A percentile compares a stretch with the other conserved stretches of the same genome.
These are phyloP conservation scores for Verbascum thapsus DNA, from an alignment of 257 asterid genomes.

Conservation along the genomic window DNA sequence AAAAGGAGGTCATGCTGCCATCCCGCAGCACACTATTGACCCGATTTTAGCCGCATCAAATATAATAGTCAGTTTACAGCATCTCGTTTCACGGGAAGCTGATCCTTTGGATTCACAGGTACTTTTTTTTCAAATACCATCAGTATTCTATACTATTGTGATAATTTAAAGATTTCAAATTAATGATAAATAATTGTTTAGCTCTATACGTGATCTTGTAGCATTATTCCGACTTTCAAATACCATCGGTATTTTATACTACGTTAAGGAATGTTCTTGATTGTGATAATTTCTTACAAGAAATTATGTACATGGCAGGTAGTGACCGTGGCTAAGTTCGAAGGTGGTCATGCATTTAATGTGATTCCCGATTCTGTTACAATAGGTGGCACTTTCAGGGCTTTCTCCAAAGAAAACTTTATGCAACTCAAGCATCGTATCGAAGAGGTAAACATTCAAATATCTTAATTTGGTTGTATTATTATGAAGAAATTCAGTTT, in stretches of 20 bases:
- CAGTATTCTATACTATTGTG: too few relatives aligned
- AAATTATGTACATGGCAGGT: conserved; percentile 44
- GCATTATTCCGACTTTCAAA: neutral
- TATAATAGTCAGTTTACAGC: conserved; percentile 61
- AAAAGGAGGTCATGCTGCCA: conserved; percentile 77
- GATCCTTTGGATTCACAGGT: conserved; percentile 86
- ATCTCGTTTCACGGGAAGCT: conserved; percentile 72
- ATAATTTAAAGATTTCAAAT: neutral
- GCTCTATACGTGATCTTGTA: neutral
- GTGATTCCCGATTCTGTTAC: conserved; percentile 64
- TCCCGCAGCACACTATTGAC: conserved; percentile 64
- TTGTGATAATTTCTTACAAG: neutral
- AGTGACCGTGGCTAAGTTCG: conserved; percentile 52
- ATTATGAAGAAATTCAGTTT: conserved; percentile 5
- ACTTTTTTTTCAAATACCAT: too few relatives aligned
- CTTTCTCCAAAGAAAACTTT: conserved; percentile 50
- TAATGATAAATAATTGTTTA: neutral
- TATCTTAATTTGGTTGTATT: neutral
- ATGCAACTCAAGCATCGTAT: conserved; percentile 54
- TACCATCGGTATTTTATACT: neutral
- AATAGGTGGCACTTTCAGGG: conserved; percentile 75
- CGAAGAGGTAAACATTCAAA: conserved; percentile 49
- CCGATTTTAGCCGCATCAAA: conserved; percentile 64
- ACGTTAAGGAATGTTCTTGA: neutral
- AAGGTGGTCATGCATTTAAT: conserved; percentile 64